phyloP scores from a whole-genome alignment of 306 rosid genomes.

The Notholithocarpus densiflorus region DNA sequence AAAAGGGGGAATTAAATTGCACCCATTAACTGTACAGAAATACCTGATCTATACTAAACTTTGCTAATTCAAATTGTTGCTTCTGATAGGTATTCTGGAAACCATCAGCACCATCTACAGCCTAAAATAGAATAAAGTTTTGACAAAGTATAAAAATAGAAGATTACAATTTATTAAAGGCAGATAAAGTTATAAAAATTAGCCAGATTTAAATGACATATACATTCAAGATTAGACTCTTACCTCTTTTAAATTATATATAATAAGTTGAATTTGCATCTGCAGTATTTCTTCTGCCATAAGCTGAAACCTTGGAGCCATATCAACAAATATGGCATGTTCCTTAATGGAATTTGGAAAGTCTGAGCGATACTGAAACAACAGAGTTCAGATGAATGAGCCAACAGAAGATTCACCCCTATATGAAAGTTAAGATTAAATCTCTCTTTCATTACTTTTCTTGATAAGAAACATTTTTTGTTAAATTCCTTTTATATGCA shows the following conservation, averaged over 20 bases:
- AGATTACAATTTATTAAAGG: constrained; percentile 20
- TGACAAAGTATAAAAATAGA: constrained; percentile 4
- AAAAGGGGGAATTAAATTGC: constrained; percentile 1
- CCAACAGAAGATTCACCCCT: constrained; percentile 13
- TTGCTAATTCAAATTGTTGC: constrained; percentile 72
- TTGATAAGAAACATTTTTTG: background rate
- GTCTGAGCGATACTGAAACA: constrained; percentile 72
- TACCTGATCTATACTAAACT: constrained; percentile 92
- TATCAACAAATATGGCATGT: constrained; percentile 83
- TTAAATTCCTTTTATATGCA: background rate
- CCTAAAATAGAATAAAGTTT: constrained; percentile 43
- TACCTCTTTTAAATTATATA: constrained; percentile 85
- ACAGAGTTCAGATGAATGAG: constrained; percentile 24
- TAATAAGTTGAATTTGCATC: constrained; percentile 78
- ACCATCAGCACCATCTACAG: constrained; percentile 82
- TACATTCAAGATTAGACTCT: constrained; percentile 24
- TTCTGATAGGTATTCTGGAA: constrained; percentile 89
- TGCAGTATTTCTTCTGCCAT: constrained; percentile 82
- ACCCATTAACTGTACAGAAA: constrained; percentile 15
- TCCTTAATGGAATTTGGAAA: constrained; percentile 86
- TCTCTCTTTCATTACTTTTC: constrained; percentile 14
- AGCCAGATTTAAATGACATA: constrained; percentile 11
- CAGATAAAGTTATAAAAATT: constrained; percentile 5
- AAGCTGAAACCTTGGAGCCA: constrained; percentile 86
- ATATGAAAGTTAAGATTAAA: constrained; percentile 4